Percentiles rank a stretch among this genome's conserved stretches.
Evolutionary conservation across 1,284 basidiomycete genomes (phyloP).

Genomic region (Chalciporus piperatoides): DNA sequence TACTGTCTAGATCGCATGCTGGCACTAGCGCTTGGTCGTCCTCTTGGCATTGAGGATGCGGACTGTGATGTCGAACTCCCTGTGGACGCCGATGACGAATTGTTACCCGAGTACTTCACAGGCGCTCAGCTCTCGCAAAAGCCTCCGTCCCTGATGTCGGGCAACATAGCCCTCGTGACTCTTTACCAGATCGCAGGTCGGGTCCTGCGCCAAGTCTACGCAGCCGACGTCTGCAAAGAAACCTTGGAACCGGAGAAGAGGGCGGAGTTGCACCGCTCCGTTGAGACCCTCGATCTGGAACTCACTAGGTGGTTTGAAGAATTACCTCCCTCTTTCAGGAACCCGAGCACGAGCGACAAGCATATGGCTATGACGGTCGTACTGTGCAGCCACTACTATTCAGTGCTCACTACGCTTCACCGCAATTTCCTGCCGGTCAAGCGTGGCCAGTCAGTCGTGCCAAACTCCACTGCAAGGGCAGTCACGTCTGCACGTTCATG

Average conservation of each 20-base stretch:
- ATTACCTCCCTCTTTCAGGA: conserved; percentile 69
- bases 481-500: conserved; percentile 75
- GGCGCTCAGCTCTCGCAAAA: conserved; percentile 53
- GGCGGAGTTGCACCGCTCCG: conserved; percentile 65
- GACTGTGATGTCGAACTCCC: conserved; percentile 83
- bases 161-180: conserved; percentile 69
- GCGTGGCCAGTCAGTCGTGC: conserved; percentile 58
- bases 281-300: conserved; percentile 73
- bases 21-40: conserved; percentile 79
- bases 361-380: conserved; percentile 86
- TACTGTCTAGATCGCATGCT: conserved; percentile 88
- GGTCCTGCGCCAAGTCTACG: conserved; percentile 79
- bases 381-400: conserved; percentile 86
- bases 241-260: conserved; percentile 70
- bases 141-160: conserved; percentile 72
- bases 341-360: conserved; percentile 63
- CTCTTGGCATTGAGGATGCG: conserved; percentile 72
- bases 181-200: conserved; percentile 81
- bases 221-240: conserved; percentile 70
- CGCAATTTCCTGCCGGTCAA: conserved; percentile 82
- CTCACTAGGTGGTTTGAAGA: conserved; percentile 80
- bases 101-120: conserved; percentile 66
- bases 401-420: conserved; percentile 82
- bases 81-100: conserved; percentile 75
- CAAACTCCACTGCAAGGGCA: conserved; percentile 72